A percentile compares a stretch with the other conserved stretches of the same genome.
Evolutionary conservation across 2,329 filamentous ascomycete genomes (phyloP).

Genomic region (Berkeleyomyces rouxiae): DNA sequence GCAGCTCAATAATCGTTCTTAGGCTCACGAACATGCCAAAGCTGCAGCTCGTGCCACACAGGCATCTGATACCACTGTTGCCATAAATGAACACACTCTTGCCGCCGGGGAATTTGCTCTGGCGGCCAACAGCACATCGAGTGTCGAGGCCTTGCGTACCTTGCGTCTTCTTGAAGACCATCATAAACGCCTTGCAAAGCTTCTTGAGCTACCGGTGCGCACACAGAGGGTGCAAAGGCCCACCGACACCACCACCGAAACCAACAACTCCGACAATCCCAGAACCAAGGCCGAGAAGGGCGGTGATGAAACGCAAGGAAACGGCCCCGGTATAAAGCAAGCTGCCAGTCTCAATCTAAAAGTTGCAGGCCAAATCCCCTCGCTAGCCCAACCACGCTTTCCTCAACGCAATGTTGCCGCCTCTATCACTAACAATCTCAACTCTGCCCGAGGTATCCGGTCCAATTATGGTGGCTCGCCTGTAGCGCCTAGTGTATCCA

Average conservation of each 20-base stretch:
- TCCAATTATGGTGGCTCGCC: conserved; percentile 48
- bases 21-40: conserved; percentile 80
- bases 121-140: conserved; percentile 55
- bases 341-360: background rate
- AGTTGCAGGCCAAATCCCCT: conserved; percentile 30
- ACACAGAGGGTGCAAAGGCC: conserved; percentile 32
- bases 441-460: conserved; percentile 67
- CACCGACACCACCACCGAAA: conserved; percentile 20
- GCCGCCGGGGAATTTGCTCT: conserved; percentile 80
- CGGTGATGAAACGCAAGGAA: conserved; percentile 23
- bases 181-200: conserved; percentile 65
- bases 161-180: conserved; percentile 74
- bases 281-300: conserved; percentile 13
- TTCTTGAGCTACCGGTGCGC: conserved; percentile 60
- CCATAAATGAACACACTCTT: conserved; percentile 72
- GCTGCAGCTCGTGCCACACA: conserved; percentile 65
- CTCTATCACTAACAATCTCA: conserved; percentile 77
- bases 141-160: conserved; percentile 61
- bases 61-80: conserved; percentile 59
- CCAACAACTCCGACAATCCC: conserved; percentile 16
- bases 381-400: conserved; percentile 18
- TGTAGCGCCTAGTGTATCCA: conserved; percentile 54
- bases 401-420: conserved; percentile 48
- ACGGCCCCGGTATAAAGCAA: background rate
- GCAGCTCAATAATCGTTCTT: background rate